A percentile compares a stretch with the other conserved stretches of the same genome.
These are phyloP conservation scores for Cucumis hystrix DNA, from an alignment of 306 rosid species.

Conservation along the genomic window DNA sequence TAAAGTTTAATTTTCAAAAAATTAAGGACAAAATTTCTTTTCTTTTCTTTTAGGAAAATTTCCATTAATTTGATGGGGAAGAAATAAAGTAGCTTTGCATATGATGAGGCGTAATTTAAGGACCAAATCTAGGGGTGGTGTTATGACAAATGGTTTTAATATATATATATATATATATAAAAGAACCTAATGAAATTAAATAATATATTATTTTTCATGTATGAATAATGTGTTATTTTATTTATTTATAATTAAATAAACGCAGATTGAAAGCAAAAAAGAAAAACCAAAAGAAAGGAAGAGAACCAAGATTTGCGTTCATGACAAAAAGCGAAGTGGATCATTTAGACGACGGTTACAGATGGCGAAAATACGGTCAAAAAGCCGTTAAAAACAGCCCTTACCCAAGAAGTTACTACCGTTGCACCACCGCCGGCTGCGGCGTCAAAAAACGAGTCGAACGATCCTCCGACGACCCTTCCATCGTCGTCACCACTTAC, in stretches of 20 bases:
- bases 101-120: not conserved
- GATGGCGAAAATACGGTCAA: conserved; percentile 69
- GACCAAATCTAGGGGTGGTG: not conserved
- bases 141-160: not conserved
- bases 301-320: conserved; percentile 39
- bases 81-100: not conserved
- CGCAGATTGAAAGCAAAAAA: conserved; percentile 30
- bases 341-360: conserved; percentile 47
- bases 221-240: too few relatives aligned
- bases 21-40: too few relatives aligned
- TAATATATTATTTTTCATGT: too few relatives aligned
- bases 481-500: conserved; percentile 42
- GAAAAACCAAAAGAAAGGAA: conserved; percentile 30
- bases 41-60: not conserved
- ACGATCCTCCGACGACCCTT: conserved; percentile 31
- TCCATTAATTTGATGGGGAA: not conserved
- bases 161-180: too few relatives aligned
- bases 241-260: too few relatives aligned
- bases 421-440: conserved; percentile 44
- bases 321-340: conserved; percentile 48
- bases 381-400: conserved; percentile 62
- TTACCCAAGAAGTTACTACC: conserved; percentile 55
- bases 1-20: too few relatives aligned
- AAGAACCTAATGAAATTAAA: too few relatives aligned
- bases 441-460: conserved; percentile 60